A percentile compares a stretch with the other conserved stretches of the same genome.
Conservation (phyloP, 2,329 filamentous ascomycete genomes). For the Fusarium vanettenii region DNA sequence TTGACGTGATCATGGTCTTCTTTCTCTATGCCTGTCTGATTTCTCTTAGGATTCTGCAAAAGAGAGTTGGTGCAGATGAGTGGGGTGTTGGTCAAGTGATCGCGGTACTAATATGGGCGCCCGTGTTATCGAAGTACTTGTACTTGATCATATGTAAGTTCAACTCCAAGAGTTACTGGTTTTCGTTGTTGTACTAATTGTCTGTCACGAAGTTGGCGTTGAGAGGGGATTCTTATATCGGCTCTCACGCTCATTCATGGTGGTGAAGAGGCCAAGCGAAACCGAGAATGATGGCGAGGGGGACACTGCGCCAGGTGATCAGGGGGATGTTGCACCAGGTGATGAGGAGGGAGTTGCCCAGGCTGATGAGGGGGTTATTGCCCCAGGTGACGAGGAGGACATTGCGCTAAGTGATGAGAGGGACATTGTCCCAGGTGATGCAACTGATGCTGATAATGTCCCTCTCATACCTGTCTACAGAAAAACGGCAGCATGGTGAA, state of each 20-base stretch:
- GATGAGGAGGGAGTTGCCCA: no score
- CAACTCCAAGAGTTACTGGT: no score
- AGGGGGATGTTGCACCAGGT: not conserved
- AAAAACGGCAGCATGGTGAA: not conserved
- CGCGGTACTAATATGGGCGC: slow-evolving; percentile 16
- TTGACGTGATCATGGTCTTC: no score
- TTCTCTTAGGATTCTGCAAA: no score
- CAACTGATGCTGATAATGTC: not conserved
- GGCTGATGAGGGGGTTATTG: not conserved
- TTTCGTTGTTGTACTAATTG: not conserved
- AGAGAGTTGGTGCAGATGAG: not conserved
- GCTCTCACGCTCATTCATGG: not conserved
- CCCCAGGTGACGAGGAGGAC: no score
- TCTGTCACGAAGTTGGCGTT: slow-evolving; percentile 1
- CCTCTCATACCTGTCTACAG: not conserved
- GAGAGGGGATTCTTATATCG: not conserved
- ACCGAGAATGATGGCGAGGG: not conserved
- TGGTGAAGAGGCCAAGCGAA: not conserved
- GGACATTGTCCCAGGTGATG: not conserved
- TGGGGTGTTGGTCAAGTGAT: slow-evolving; percentile 25
- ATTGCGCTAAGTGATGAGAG: not conserved
- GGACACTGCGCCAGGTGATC: no score
- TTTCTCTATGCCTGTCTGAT: no score
- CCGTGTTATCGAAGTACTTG: slow-evolving; percentile 17
- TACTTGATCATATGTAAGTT: slow-evolving; percentile 20